Percentiles rank a stretch among this genome's conserved stretches.
phyloP scores from a whole-genome alignment of 768 basidiomycete genomes.

The Polyporus arcularius region DNA sequence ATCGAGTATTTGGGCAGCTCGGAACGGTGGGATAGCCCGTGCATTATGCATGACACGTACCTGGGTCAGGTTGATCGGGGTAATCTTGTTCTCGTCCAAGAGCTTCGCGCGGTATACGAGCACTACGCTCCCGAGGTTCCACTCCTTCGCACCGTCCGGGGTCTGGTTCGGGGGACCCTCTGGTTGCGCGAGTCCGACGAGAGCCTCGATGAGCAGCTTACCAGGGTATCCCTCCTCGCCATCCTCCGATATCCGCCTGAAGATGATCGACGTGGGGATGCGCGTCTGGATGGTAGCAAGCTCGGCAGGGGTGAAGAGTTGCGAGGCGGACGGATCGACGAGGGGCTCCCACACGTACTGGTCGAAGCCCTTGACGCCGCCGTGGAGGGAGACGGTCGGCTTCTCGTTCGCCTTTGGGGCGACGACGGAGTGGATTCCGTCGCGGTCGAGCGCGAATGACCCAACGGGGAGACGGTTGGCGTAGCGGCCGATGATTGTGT shows the following conservation, averaged over 20 bases:
- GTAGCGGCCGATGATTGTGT: slow-evolving; percentile 73
- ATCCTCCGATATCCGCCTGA: slow-evolving; percentile 57
- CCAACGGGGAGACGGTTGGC: slow-evolving; percentile 73
- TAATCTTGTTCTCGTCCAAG: slow-evolving; percentile 51
- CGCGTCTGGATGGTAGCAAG: slow-evolving; percentile 41
- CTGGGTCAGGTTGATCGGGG: slow-evolving; percentile 77
- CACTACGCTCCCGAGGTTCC: slow-evolving; percentile 63
- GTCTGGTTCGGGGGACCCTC: slow-evolving; percentile 30
- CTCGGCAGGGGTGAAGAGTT: slow-evolving; percentile 61
- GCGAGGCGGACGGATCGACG: slow-evolving; percentile 32
- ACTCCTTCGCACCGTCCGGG: slow-evolving; percentile 31
- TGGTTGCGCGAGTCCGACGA: slow-evolving; percentile 33
- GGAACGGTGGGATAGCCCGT: too few species aligned
- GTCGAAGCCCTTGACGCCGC: slow-evolving; percentile 70
- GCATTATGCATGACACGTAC: slow-evolving; percentile 35
- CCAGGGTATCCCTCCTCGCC: slow-evolving; percentile 77
- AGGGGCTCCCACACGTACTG: slow-evolving; percentile 52
- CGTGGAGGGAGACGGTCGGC: slow-evolving; percentile 66
- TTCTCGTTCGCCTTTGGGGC: slow-evolving; percentile 32
- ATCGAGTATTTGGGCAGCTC: too few species aligned
- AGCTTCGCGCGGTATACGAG: slow-evolving; percentile 72
- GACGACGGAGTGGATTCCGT: slow-evolving; percentile 51
- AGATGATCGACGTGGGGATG: slow-evolving; percentile 46
- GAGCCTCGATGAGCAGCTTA: slow-evolving; percentile 52
- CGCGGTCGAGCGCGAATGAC: slow-evolving; percentile 44